Percentiles rank a stretch among this genome's conserved stretches.
These are phyloP conservation scores for Entonaema liquescens DNA, from an alignment of 495 filamentous ascomycete species.

Conservation along the genomic window DNA sequence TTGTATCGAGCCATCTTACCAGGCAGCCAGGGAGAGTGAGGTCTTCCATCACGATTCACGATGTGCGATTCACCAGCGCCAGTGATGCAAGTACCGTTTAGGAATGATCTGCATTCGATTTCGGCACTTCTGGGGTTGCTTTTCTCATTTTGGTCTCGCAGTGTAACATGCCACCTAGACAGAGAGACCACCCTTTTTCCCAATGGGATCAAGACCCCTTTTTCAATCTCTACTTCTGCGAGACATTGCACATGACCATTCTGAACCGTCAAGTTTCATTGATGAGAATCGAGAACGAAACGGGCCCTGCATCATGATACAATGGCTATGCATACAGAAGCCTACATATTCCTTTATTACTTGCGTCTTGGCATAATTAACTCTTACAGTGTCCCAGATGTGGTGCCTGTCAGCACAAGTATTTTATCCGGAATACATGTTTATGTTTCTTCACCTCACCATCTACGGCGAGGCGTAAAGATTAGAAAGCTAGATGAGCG, in stretches of 20 bases:
- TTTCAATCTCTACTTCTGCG: conserved; percentile 27
- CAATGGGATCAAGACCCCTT: conserved; percentile 33
- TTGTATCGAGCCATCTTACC: conserved; percentile 14
- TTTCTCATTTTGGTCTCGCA: conserved; percentile 44
- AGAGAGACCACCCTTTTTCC: conserved; percentile 27
- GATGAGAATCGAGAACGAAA: conserved; percentile 26
- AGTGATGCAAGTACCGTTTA: conserved; percentile 27
- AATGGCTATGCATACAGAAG: conserved; percentile 12
- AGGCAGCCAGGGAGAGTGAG: conserved; percentile 12
- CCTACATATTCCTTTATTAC: conserved; percentile 35
- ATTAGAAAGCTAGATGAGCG: background rate
- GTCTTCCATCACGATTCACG: conserved; percentile 11
- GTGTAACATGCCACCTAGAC: conserved; percentile 42
- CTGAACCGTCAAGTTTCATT: conserved; percentile 36
- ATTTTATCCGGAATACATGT: conserved; percentile 38
- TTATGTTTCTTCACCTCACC: conserved; percentile 2
- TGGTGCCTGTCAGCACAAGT: conserved; percentile 35
- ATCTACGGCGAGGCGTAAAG: background rate
- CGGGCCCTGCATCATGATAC: conserved; percentile 27
- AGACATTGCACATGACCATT: conserved; percentile 40
- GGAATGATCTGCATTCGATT: conserved; percentile 43
- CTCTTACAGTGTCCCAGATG: conserved; percentile 12
- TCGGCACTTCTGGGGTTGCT: conserved; percentile 44
- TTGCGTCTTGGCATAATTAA: conserved; percentile 34
- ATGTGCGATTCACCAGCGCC: conserved; percentile 35